Base-by-base conservation (phyloP, 2,329 filamentous ascomycete species). In the Trichophaea hybrida region DNA sequence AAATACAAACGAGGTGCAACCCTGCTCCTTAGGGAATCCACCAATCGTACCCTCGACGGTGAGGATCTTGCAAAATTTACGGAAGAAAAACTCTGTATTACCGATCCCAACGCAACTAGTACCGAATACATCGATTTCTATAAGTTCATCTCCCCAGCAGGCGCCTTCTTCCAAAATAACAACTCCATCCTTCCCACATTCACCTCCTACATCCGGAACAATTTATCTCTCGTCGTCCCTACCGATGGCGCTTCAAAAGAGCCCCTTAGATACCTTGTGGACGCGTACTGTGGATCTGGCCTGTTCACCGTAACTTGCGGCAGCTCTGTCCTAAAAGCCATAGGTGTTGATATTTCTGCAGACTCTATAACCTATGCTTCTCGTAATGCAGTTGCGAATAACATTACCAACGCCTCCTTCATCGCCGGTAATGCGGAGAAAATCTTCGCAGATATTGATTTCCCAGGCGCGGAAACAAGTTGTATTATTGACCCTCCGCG, bases 121-220 rank as follows among this genome's bases (percentile, higher is more conserved):
- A 90, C 86, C 34, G 93, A 98, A 73, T 96, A 94, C 73, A 80
- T 98, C 64, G 88, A 85, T 69, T 75, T 82, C 72, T 93, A 85
- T 75, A 76, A 83, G 69, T 95, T 98, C 75, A 84, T 84, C 71
- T 97, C 94, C 75, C 88, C 86, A 2, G 93, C 93, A 8, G 90
- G 90, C 61, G 83, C 88, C 56, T 98, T 98, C 76, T 98, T 98
- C 80, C 93, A 98, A 71, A 98, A 98, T 78, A 98, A 98, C 79
- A 97, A 97, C 77, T 94, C 89, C 58, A 97, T 98, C 73, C 83
- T 98, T 31, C 82, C 87, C 34, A 74, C 76, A 13, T 67, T 70
- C 58, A 66, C 64, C 38, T 51, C 59, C 49, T 66, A 68, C 53
- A 64, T 67, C 53, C 61, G 61, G 38, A 64, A 67, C n/a, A 69